phyloP scores from a whole-genome alignment of 768 basidiomycete genomes.

The Auricularia auricula-judae region DNA sequence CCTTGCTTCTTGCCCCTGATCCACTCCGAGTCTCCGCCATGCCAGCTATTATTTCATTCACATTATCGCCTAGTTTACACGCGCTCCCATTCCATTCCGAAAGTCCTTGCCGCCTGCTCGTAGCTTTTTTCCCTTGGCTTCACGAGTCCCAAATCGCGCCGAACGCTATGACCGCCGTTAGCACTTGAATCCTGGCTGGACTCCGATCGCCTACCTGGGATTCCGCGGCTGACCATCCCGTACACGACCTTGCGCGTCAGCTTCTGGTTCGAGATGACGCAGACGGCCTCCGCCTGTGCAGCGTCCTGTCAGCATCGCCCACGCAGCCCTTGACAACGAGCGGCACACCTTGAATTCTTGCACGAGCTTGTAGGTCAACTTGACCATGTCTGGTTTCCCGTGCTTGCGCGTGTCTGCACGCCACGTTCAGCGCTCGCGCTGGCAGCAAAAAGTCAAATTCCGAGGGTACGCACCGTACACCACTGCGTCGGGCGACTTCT shows the following conservation, averaged over 20 bases:
- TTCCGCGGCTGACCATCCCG: slow-evolving; percentile 28
- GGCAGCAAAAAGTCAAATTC: neutral
- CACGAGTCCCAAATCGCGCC: slow-evolving; percentile 53
- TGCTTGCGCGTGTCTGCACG: slow-evolving; percentile 28
- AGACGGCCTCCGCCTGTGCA: slow-evolving; percentile 34
- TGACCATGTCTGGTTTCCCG: slow-evolving; percentile 35
- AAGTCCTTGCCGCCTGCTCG: neutral
- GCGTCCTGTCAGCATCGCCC: neutral
- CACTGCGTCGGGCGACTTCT: slow-evolving; percentile 43
- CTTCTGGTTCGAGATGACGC: slow-evolving; percentile 48
- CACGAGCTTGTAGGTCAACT: slow-evolving; percentile 28
- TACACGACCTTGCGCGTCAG: slow-evolving; percentile 47
- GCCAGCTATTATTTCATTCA: neutral
- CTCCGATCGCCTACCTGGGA: neutral
- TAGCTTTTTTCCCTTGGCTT: neutral
- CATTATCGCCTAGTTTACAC: neutral
- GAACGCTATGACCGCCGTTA: slow-evolving; percentile 49
- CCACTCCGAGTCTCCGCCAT: neutral
- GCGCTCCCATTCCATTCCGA: too few relatives aligned
- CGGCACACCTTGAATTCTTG: slow-evolving; percentile 17
- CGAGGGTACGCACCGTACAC: slow-evolving; percentile 35
- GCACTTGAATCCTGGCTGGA: neutral
- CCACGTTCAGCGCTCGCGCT: neutral
- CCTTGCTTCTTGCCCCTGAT: neutral
- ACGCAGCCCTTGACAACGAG: neutral